Evolutionary conservation across 2,329 filamentous ascomycete species (phyloP), one percentile per base, ranked within the genome.

Genomic region (Aspergillus calidoustus): DNA sequence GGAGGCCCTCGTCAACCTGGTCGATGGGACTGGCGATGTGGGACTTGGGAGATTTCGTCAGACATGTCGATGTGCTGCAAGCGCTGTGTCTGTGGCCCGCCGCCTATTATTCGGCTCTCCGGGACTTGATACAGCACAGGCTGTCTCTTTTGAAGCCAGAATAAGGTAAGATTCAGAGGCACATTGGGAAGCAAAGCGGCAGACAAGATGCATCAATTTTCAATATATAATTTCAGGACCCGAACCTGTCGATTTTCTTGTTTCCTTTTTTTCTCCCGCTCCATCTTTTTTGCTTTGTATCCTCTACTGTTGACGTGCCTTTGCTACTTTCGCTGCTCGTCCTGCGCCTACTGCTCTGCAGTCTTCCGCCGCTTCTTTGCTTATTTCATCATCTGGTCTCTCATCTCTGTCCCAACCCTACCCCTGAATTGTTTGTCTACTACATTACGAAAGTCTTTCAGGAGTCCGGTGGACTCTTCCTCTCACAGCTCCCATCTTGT

Each of bases 1-100:
- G 64, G 67, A 71, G 67, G 67, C 69, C 68, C 69, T 67, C 67
- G 68, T 70, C 71, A 68, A 57, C 54, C 59, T 60, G 57, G 61
- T 54, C 61, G 50, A 57, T 44, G 57, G 59, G 60, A 66, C 62
- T 62, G 59, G 53, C 57, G 47, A 64, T 61, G 67, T 67, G 64
- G 67, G 62, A 68, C 64, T 64, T 62, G 63, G 56, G 57, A 60
- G 60, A 62, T 67, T 68, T 72, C 70, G 73, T 74, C 71, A 72
- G 72, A 75, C 72, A 73, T 68, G 64, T 69, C 68, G 66, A 68
- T 62, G 62, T 64, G 68, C 68, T 68, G 64, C 68, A 69, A 57
- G 63, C 62, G 60, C 62, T 59, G 64, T 63, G 55, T 61, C 64
- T 64, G 63, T 66, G 62, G 59, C 61, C 61, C 65, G 64, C 62